These are phyloP conservation scores for Fusarium verticillioides DNA, from an alignment of 2,329 filamentous ascomycete species.

Conservation along the genomic window DNA sequence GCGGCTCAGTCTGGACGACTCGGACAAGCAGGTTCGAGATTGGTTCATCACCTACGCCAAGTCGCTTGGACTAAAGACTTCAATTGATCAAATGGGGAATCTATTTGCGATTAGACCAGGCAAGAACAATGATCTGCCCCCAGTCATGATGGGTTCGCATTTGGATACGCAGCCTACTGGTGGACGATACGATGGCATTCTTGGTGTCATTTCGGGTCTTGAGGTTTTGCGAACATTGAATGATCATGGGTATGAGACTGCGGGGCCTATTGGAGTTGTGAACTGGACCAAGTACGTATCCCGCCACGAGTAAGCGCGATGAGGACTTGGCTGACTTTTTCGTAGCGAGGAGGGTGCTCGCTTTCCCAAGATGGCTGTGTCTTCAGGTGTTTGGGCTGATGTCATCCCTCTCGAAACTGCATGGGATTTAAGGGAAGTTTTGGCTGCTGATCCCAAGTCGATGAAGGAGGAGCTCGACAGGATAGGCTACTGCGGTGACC, in stretches of 20 bases:
- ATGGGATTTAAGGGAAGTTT: neutral
- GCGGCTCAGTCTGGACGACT: neutral
- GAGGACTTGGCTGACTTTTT: rapidly evolving
- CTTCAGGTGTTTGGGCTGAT: conserved; percentile 1
- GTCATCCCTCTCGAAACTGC: neutral
- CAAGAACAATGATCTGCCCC: neutral
- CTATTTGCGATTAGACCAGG: neutral
- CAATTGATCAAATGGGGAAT: conserved; percentile 3
- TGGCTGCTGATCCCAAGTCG: neutral
- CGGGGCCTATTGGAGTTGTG: neutral
- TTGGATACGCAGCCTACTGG: conserved; percentile 8
- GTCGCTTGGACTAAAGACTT: neutral
- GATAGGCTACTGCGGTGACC: neutral
- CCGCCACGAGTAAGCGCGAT: rapidly evolving
- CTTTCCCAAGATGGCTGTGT: conserved; percentile 9
- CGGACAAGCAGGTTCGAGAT: conserved; percentile 9
- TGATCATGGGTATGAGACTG: neutral
- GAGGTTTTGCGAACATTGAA: neutral
- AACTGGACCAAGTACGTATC: conserved; percentile 9
- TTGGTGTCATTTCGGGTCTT: neutral
- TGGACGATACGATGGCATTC: neutral
- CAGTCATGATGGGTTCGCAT: conserved; percentile 10
- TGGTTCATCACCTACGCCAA: conserved; percentile 16
- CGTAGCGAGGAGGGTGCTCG: conserved; percentile 1
- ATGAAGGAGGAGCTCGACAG: conserved; percentile 15